A percentile compares a stretch with the other conserved stretches of the same genome.
Evolutionary conservation across 2,329 filamentous ascomycete genomes (phyloP).

Genomic region (Paecilomyces sp.): DNA sequence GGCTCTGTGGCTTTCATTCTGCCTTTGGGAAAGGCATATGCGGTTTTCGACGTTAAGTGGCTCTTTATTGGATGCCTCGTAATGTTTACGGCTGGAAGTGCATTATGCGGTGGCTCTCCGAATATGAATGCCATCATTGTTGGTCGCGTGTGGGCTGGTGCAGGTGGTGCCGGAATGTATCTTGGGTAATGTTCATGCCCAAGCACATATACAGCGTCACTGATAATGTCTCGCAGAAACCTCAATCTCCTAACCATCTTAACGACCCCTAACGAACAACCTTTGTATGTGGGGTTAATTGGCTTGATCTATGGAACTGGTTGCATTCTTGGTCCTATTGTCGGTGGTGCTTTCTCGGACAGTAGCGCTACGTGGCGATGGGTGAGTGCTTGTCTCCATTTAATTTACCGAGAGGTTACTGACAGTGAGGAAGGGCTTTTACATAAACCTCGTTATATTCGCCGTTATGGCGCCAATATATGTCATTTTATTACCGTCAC

Average conservation of each 20-base stretch:
- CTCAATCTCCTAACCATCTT: not conserved
- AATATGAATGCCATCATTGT: constrained; percentile 20
- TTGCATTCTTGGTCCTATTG: constrained; percentile 3
- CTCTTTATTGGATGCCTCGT: constrained; percentile 15
- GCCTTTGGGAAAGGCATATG: constrained; percentile 15
- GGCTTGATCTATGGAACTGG: constrained; percentile 4
- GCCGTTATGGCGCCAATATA: constrained; percentile 37
- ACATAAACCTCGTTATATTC: constrained; percentile 48
- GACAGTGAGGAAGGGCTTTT: constrained; percentile 18
- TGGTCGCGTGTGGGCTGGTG: constrained; percentile 21
- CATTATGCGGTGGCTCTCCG: constrained; percentile 23
- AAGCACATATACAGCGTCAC: not conserved
- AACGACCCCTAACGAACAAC: not conserved
- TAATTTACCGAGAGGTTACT: not conserved
- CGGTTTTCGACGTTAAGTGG: constrained; percentile 19
- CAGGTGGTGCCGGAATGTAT: constrained; percentile 24
- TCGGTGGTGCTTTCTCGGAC: not conserved
- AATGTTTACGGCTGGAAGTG: constrained; percentile 19
- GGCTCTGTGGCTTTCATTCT: not conserved
- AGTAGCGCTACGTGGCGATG: not conserved
- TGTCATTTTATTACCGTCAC: constrained; percentile 33
- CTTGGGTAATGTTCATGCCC: constrained; percentile 9
- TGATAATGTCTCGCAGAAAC: not conserved
- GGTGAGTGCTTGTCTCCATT: not conserved
- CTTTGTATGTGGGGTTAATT: not conserved